A percentile compares a stretch with the other conserved stretches of the same genome.
Conservation (phyloP, 139 green algal species). For the Zygnema cylindricum region DNA sequence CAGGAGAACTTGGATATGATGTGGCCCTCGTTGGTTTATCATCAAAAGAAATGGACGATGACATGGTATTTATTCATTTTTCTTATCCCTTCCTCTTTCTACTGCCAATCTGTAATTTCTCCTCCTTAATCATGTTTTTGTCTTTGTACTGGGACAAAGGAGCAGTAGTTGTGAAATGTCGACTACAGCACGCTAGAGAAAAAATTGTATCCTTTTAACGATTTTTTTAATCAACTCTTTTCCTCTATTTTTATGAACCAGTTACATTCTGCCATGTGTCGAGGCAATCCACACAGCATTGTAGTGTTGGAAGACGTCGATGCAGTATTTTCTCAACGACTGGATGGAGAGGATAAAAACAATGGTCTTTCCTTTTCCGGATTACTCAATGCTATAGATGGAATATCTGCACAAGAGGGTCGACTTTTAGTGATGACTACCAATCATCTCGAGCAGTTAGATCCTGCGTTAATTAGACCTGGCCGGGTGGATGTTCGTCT, state of each 20-base stretch:
- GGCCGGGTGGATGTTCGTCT: constrained; percentile 60
- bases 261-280: constrained; percentile 31
- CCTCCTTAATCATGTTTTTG: background rate
- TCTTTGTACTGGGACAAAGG: background rate
- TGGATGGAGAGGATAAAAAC: background rate
- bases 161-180: background rate
- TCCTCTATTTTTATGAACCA: background rate
- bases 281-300: constrained; percentile 38
- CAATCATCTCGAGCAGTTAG: constrained; percentile 69
- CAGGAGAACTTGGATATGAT: constrained; percentile 51
- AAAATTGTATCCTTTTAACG: background rate
- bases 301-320: constrained; percentile 72
- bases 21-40: constrained; percentile 67
- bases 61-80: constrained; percentile 26
- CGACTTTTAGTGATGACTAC: constrained; percentile 74
- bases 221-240: background rate
- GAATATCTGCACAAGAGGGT: constrained; percentile 66
- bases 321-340: constrained; percentile 63
- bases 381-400: constrained; percentile 72
- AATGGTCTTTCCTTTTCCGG: constrained; percentile 67
- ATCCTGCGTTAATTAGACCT: constrained; percentile 65
- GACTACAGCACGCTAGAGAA: background rate
- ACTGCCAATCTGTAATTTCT: too few species aligned
- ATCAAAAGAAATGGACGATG: constrained; percentile 66
- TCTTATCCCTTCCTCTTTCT: too few species aligned